Conservation (phyloP, 805 yeast genomes). For the Pichia paraexigua region DNA sequence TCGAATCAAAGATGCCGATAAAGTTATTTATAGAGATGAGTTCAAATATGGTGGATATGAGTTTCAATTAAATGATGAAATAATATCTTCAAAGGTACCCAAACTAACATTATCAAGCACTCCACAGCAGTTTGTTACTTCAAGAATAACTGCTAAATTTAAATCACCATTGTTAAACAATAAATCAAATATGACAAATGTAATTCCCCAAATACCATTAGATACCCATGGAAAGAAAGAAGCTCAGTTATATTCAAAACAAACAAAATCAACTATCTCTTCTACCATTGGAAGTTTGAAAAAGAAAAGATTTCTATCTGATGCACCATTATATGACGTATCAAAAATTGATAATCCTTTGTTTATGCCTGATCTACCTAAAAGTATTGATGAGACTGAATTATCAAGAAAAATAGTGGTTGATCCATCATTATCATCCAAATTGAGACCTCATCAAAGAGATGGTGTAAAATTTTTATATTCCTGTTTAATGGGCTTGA, state of each 20-base stretch:
- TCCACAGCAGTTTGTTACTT: neutral
- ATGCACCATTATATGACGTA: constrained; percentile 34
- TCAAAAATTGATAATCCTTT: constrained; percentile 30
- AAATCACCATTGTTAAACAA: neutral
- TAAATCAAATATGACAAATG: neutral
- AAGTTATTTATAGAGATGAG: constrained; percentile 22
- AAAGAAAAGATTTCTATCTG: neutral
- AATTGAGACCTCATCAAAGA: constrained; percentile 75
- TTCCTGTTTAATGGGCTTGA: constrained; percentile 70
- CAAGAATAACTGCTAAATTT: neutral
- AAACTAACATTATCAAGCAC: constrained; percentile 2
- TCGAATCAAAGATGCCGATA: constrained; percentile 14
- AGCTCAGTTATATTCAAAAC: neutral
- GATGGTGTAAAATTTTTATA: constrained; percentile 80
- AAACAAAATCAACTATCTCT: neutral
- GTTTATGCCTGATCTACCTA: constrained; percentile 30
- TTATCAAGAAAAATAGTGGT: constrained; percentile 39
- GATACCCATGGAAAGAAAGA: neutral
- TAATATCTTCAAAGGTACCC: neutral
- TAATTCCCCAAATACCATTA: neutral
- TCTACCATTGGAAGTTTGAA: neutral
- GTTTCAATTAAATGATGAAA: constrained; percentile 47
- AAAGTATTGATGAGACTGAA: constrained; percentile 8
- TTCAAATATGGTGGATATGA: constrained; percentile 53
- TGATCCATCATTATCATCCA: constrained; percentile 46